A percentile compares a stretch with the other conserved stretches of the same genome.
Evolutionary conservation across 148 eudicot genomes (phyloP).

Genomic region (Nyssa sinensis): DNA sequence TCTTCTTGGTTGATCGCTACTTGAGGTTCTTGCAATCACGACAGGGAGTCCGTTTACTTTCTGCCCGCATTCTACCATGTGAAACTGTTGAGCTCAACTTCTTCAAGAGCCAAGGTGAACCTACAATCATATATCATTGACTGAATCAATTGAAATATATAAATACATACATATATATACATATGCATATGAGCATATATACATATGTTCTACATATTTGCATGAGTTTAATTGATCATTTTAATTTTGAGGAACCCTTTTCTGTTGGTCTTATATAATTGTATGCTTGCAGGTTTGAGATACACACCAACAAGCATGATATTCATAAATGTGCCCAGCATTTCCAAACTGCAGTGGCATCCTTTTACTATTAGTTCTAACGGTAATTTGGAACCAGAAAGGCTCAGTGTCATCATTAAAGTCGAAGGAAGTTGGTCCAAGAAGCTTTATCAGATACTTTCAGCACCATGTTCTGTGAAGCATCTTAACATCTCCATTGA

Average conservation of each 20-base stretch:
- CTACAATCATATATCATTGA: background rate
- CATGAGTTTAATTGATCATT: too few relatives aligned
- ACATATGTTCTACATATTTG: too few relatives aligned
- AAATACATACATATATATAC: too few relatives aligned
- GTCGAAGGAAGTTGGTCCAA: conserved; percentile 62
- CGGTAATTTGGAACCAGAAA: conserved; percentile 50
- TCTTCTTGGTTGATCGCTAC: conserved; percentile 51
- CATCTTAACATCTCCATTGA: conserved; percentile 58
- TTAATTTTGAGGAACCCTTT: background rate
- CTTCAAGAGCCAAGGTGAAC: conserved; percentile 44
- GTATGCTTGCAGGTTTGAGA: conserved; percentile 24
- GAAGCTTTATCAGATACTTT: conserved; percentile 44
- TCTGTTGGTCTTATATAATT: too few relatives aligned
- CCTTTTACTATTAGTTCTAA: conserved; percentile 69
- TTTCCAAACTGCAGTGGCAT: conserved; percentile 83
- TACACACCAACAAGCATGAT: conserved; percentile 63
- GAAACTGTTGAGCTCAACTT: conserved; percentile 68
- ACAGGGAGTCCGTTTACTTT: conserved; percentile 30
- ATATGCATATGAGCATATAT: too few relatives aligned
- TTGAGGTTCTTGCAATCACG: conserved; percentile 48
- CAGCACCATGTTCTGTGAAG: conserved; percentile 31
- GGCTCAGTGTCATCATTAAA: conserved; percentile 60
- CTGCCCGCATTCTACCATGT: conserved; percentile 46
- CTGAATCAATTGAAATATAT: background rate
- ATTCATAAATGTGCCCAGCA: conserved; percentile 53